A percentile compares a stretch with the other conserved stretches of the same genome.
These are phyloP conservation scores for Diaporthe sp. DNA, from an alignment of 2,329 filamentous ascomycete genomes.

Conservation along the genomic window DNA sequence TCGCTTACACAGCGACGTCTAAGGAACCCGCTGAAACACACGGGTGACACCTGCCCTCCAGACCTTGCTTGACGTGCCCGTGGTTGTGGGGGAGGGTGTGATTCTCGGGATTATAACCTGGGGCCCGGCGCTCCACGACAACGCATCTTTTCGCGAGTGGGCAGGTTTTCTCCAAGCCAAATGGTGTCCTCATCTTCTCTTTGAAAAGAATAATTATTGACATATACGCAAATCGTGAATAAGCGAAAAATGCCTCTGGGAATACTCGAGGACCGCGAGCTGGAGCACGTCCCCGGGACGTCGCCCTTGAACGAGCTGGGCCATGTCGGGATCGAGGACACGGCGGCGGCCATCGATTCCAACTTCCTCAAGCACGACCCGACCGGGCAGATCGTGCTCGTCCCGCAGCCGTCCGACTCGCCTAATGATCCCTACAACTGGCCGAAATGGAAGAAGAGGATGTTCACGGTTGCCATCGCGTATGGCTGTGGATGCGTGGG, in stretches of 20 bases:
- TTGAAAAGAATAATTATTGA: too few species aligned
- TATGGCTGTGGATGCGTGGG: slow-evolving; percentile 57
- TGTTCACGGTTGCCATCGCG: slow-evolving; percentile 54
- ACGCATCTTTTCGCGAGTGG: not conserved
- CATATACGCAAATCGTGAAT: not conserved
- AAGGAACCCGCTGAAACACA: slow-evolving; percentile 13
- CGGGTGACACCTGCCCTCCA: slow-evolving; percentile 11
- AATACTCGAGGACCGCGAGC: slow-evolving; percentile 45
- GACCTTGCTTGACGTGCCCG: not conserved
- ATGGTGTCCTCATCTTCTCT: not conserved
- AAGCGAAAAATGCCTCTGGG: slow-evolving; percentile 45
- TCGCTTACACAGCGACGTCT: slow-evolving; percentile 30
- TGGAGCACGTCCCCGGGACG: slow-evolving; percentile 48
- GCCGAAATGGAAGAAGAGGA: slow-evolving; percentile 52
- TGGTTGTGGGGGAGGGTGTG: slow-evolving; percentile 6
- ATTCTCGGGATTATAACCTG: slow-evolving; percentile 31
- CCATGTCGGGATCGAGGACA: slow-evolving; percentile 41
- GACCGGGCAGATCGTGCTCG: slow-evolving; percentile 57
- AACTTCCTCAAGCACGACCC: slow-evolving; percentile 47
- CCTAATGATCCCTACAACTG: slow-evolving; percentile 64
- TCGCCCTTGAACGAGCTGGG: slow-evolving; percentile 46
- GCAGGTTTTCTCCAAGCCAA: not conserved
- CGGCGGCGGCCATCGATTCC: slow-evolving; percentile 38
- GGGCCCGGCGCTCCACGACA: not conserved
- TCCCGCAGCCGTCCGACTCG: slow-evolving; percentile 62